A percentile compares a stretch with the other conserved stretches of the same genome.
Conservation (phyloP, 768 basidiomycete species). For the Macrolepiota albuminosa region DNA sequence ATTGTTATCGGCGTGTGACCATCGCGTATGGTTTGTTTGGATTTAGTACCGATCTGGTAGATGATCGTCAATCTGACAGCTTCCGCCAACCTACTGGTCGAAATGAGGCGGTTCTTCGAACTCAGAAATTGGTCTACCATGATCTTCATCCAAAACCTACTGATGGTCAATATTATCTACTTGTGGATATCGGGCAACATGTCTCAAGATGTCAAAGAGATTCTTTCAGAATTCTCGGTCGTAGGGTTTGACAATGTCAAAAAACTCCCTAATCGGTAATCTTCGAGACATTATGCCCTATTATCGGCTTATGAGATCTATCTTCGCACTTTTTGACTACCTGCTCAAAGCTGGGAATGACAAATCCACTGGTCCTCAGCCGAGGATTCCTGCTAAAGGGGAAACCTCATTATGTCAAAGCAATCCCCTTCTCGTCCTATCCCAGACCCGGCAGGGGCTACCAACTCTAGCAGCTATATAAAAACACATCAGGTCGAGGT, state of each 20-base stretch:
- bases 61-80: conserved; percentile 16
- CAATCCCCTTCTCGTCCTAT: conserved; percentile 17
- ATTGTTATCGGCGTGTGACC: background rate
- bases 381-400: conserved; percentile 24
- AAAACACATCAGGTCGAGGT: conserved; percentile 15
- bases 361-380: conserved; percentile 16
- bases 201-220: conserved; percentile 24
- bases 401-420: conserved; percentile 21
- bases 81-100: conserved; percentile 19
- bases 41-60: conserved; percentile 16
- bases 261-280: conserved; percentile 29
- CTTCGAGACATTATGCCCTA: conserved; percentile 16
- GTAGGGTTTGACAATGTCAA: conserved; percentile 20
- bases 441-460: conserved; percentile 18
- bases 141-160: conserved; percentile 15
- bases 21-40: background rate
- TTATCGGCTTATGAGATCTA: conserved; percentile 26
- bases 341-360: conserved; percentile 15
- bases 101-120: conserved; percentile 15
- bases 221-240: conserved; percentile 19
- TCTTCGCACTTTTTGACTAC: conserved; percentile 12
- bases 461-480: conserved; percentile 22
- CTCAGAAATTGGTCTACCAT: conserved; percentile 9
- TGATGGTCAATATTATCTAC: conserved; percentile 10
- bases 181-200: conserved; percentile 23